phyloP scores from a whole-genome alignment of 192 early-diverging fungal genomes.

The Entomortierella chlamydospora region DNA sequence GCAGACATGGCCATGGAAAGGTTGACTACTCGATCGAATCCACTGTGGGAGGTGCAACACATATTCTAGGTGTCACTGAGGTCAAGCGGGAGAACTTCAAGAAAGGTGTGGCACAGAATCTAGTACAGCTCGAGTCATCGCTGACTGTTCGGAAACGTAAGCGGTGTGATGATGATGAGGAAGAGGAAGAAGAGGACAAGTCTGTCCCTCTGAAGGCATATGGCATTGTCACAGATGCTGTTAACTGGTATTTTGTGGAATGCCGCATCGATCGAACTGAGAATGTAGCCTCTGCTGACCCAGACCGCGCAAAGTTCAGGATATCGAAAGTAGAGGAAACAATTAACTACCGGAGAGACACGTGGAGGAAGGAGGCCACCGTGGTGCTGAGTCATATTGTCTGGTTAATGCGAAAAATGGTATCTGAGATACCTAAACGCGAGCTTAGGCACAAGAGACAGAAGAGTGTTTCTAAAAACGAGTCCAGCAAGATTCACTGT shows the following conservation, averaged over 20 bases:
- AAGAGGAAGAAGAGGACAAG: constrained; percentile 28
- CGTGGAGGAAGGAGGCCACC: constrained; percentile 7
- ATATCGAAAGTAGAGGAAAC: constrained; percentile 14
- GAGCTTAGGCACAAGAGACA: constrained; percentile 18
- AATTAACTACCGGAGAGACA: constrained; percentile 14
- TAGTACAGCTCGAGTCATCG: constrained; percentile 43
- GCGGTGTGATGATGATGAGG: constrained; percentile 18
- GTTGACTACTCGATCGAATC: constrained; percentile 25
- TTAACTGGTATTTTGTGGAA: constrained; percentile 49
- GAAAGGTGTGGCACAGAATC: constrained; percentile 42
- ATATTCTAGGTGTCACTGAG: constrained; percentile 33
- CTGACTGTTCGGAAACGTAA: constrained; percentile 24
- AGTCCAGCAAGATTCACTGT: neutral
- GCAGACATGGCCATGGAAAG: constrained; percentile 32
- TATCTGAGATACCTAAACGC: constrained; percentile 22
- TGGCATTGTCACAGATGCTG: constrained; percentile 49
- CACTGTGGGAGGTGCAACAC: constrained; percentile 4
- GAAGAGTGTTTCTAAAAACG: neutral
- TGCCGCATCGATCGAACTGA: constrained; percentile 24
- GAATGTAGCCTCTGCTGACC: neutral
- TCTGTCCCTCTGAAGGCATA: constrained; percentile 28
- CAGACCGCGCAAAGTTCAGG: constrained; percentile 18
- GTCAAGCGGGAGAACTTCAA: constrained; percentile 31
- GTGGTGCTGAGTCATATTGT: constrained; percentile 14
- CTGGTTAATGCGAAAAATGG: constrained; percentile 27